Percentiles rank a stretch among this genome's conserved stretches.
Evolutionary conservation across 2,329 filamentous ascomycete species (phyloP).

Genomic region (Albophoma yamanashiensis): DNA sequence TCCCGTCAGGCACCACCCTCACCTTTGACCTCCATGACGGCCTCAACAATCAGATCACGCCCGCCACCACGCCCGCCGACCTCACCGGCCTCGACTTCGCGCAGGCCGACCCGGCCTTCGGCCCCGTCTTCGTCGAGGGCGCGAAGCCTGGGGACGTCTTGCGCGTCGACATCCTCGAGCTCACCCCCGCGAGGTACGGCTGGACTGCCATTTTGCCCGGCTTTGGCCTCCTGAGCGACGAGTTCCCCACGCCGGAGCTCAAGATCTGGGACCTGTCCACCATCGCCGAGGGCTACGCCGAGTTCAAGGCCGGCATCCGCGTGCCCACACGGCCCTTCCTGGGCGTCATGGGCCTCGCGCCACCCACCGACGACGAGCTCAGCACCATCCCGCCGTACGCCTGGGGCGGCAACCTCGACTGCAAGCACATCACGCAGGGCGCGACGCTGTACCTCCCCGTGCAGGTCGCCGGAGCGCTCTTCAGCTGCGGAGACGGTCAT

Average conservation of each 20-base stretch:
- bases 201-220: constrained; percentile 41
- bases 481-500: constrained; percentile 44
- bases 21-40: constrained; percentile 39
- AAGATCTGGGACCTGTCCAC: constrained; percentile 35
- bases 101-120: constrained; percentile 36
- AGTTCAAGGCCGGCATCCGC: constrained; percentile 35
- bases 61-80: constrained; percentile 26
- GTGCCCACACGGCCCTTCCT: constrained; percentile 40
- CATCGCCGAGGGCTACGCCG: constrained; percentile 15
- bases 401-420: constrained; percentile 45
- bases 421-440: constrained; percentile 35
- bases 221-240: constrained; percentile 38
- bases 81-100: constrained; percentile 28
- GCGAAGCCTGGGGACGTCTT: constrained; percentile 41
- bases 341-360: constrained; percentile 40
- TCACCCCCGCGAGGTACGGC: constrained; percentile 34
- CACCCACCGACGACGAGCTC: constrained; percentile 30
- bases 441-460: constrained; percentile 37
- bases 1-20: constrained; percentile 34
- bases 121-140: constrained; percentile 36
- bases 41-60: constrained; percentile 36
- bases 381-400: constrained; percentile 39
- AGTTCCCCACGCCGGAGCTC: constrained; percentile 30
- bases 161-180: constrained; percentile 36
- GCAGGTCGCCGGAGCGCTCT: constrained; percentile 35